A percentile compares a stretch with the other conserved stretches of the same genome.
Evolutionary conservation across 345 rosid species (phyloP).

Genomic region (Hypericum androsaemum): DNA sequence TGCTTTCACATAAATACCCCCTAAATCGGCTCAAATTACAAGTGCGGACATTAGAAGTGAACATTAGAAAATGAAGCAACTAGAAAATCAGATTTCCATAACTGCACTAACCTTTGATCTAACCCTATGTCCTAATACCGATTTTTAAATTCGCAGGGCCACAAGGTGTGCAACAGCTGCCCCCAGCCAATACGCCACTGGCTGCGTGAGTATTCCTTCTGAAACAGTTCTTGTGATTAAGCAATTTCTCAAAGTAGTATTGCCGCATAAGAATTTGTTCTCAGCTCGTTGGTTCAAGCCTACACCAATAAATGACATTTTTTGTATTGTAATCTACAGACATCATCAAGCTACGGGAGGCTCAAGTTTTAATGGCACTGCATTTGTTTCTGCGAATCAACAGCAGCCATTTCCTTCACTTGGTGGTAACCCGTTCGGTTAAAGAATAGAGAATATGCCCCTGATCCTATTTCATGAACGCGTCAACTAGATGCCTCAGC

Average conservation of each 20-base stretch:
- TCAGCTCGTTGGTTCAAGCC: too few species aligned
- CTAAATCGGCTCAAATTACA: too few species aligned
- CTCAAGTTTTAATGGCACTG: slow-evolving; percentile 26
- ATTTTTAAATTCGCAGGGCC: slow-evolving; percentile 42
- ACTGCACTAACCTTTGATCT: too few species aligned
- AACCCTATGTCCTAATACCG: neutral
- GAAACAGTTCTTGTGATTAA: too few species aligned
- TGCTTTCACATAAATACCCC: too few species aligned
- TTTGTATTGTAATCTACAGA: slow-evolving; percentile 15
- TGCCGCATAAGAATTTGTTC: too few species aligned
- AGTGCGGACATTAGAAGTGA: too few species aligned
- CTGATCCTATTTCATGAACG: slow-evolving; percentile 4
- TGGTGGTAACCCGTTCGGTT: slow-evolving; percentile 70
- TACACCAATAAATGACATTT: too few species aligned
- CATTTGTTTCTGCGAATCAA: slow-evolving; percentile 33
- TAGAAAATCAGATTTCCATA: too few species aligned
- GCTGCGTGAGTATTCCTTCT: slow-evolving; percentile 36
- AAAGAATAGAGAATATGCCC: slow-evolving; percentile 2
- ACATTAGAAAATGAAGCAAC: too few species aligned
- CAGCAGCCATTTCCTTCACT: slow-evolving; percentile 39
- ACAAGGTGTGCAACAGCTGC: slow-evolving; percentile 38
- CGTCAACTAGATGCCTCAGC: slow-evolving; percentile 32
- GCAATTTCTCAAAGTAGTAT: too few species aligned
- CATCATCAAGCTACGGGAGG: slow-evolving; percentile 26
- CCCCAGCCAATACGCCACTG: slow-evolving; percentile 30